Percentiles rank a stretch among this genome's conserved stretches.
Evolutionary conservation across 495 filamentous ascomycete species (phyloP).

Genomic region (Xylaria flabelliformis): DNA sequence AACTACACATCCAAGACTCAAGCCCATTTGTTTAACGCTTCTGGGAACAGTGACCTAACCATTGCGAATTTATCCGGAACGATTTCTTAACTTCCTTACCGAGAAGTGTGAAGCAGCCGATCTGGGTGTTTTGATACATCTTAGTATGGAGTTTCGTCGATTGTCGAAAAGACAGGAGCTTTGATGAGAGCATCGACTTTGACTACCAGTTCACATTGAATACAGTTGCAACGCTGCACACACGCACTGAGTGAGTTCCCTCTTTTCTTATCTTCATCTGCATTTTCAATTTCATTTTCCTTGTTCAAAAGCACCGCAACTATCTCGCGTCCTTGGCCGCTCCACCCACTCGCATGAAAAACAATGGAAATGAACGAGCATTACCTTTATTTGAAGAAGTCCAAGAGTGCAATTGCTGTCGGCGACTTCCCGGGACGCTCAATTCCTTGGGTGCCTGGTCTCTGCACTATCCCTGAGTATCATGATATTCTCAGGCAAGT

Average conservation of each 20-base stretch:
- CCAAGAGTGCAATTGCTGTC: slow-evolving; percentile 5
- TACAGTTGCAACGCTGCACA: background rate
- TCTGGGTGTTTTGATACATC: slow-evolving; percentile 10
- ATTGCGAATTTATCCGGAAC: background rate
- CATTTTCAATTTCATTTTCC: background rate
- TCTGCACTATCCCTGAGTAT: slow-evolving; percentile 7
- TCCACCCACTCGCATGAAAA: background rate
- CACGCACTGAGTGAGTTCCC: slow-evolving; percentile 8
- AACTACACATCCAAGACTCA: background rate
- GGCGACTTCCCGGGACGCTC: background rate
- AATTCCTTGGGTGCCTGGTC: slow-evolving; percentile 3
- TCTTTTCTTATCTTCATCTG: background rate
- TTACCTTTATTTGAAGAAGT: background rate
- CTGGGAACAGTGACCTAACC: background rate
- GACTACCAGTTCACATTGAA: background rate
- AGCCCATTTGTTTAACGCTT: background rate
- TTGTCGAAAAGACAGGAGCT: slow-evolving; percentile 9
- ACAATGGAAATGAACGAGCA: background rate
- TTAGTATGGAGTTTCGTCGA: background rate
- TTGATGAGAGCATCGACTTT: slow-evolving; percentile 17
- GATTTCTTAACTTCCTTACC: background rate
- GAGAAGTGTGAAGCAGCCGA: background rate
- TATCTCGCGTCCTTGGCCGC: background rate
- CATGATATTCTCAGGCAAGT: slow-evolving; percentile 19
- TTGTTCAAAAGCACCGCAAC: slow-evolving; percentile 13